Evolutionary conservation across 345 rosid genomes (phyloP).

Genomic region (Eucalyptus curtisii): DNA sequence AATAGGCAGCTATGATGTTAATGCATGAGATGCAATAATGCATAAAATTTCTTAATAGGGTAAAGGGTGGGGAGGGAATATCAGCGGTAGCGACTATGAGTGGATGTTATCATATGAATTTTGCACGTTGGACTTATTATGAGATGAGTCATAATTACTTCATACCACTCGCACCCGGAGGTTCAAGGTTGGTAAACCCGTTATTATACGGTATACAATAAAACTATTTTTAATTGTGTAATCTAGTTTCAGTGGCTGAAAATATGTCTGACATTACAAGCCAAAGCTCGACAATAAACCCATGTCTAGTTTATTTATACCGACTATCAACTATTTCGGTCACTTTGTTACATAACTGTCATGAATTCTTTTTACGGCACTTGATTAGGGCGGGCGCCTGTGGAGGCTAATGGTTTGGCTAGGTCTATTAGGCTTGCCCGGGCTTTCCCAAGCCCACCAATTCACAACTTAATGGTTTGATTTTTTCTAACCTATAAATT

Average conservation of each 20-base stretch:
- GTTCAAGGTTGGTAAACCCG: accelerated
- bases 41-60: background rate
- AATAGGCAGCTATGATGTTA: background rate
- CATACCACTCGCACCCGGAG: background rate
- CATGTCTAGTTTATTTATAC: background rate
- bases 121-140: background rate
- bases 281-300: too few species aligned
- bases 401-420: too few species aligned
- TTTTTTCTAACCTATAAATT: too few species aligned
- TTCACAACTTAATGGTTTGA: too few species aligned
- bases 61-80: background rate
- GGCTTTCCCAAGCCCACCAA: too few species aligned
- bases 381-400: too few species aligned
- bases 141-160: background rate
- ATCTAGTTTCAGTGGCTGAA: background rate
- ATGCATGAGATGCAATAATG: background rate
- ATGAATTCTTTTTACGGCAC: too few species aligned
- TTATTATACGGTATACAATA: background rate
- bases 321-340: background rate
- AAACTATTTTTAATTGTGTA: background rate
- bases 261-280: background rate
- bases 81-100: background rate
- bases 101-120: background rate
- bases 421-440: too few species aligned
- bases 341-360: too few species aligned